A percentile compares a stretch with the other conserved stretches of the same genome.
These are phyloP conservation scores for Huntiella omanensis DNA, from an alignment of 2,329 filamentous ascomycete genomes.

Conservation along the genomic window DNA sequence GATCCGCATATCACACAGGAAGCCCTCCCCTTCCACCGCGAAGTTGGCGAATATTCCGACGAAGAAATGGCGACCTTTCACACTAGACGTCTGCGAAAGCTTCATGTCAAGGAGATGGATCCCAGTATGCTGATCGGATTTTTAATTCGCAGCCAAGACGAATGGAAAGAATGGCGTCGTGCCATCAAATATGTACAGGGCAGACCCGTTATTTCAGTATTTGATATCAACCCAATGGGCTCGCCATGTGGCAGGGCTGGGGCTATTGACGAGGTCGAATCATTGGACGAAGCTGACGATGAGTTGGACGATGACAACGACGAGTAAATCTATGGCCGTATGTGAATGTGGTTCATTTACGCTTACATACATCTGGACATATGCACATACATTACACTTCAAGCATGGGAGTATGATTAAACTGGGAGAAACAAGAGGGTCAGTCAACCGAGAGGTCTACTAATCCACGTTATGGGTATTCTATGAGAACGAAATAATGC, in stretches of 20 bases:
- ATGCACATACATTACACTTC: too few relatives aligned
- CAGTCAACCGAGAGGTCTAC: background rate
- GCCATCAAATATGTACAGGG: constrained; percentile 58
- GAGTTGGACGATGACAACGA: constrained; percentile 5
- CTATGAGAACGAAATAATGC: background rate
- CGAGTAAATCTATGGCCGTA: background rate
- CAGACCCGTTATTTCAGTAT: constrained; percentile 72
- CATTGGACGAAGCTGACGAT: constrained; percentile 52
- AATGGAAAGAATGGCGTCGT: constrained; percentile 69
- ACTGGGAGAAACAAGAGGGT: too few relatives aligned
- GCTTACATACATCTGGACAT: too few relatives aligned
- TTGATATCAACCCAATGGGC: constrained; percentile 45
- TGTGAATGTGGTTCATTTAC: background rate
- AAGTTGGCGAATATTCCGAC: constrained; percentile 38
- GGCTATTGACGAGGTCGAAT: constrained; percentile 79
- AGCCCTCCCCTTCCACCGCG: constrained; percentile 43
- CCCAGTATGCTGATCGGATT: constrained; percentile 96
- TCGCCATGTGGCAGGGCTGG: constrained; percentile 43
- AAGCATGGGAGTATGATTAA: too few relatives aligned
- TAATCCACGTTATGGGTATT: background rate
- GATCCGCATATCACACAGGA: constrained; percentile 79
- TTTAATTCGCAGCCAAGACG: constrained; percentile 60
- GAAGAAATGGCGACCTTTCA: constrained; percentile 74
- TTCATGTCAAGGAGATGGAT: constrained; percentile 86
- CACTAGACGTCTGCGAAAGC: constrained; percentile 61